These are phyloP conservation scores for Metschnikowia colocasiae DNA, from an alignment of 805 yeast species.

Conservation along the genomic window DNA sequence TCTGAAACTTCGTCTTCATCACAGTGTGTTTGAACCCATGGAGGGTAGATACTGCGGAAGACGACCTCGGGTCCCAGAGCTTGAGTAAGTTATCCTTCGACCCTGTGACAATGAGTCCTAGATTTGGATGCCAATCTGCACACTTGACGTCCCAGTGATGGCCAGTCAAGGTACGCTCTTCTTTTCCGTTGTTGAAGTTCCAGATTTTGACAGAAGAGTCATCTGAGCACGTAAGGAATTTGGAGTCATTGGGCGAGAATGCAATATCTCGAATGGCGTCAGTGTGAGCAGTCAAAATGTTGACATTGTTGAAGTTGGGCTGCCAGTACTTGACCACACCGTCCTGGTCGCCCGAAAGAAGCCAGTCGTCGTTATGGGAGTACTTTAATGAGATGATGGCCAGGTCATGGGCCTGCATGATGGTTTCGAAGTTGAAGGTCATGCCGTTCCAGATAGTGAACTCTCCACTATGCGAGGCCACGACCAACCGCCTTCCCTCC, in stretches of 20 bases:
- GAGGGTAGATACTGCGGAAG: conserved; percentile 69
- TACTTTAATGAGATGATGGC: conserved; percentile 78
- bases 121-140: conserved; percentile 92
- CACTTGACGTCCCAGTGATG: conserved; percentile 99
- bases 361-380: conserved; percentile 91
- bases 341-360: conserved; percentile 88
- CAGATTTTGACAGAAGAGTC: conserved; percentile 88
- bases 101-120: conserved; percentile 86
- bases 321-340: conserved; percentile 96
- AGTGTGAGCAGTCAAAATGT: conserved; percentile 67
- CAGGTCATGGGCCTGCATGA: conserved; percentile 97
- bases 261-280: conserved; percentile 84
- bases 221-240: conserved; percentile 92
- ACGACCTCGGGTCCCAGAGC: conserved; percentile 92
- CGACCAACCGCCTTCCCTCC: conserved; percentile 85
- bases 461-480: conserved; percentile 91
- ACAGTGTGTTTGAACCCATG: conserved; percentile 94
- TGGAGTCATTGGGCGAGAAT: conserved; percentile 85
- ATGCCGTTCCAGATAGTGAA: conserved; percentile 96
- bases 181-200: conserved; percentile 86
- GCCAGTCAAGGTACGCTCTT: conserved; percentile 76
- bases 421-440: conserved; percentile 92
- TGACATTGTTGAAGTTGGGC: conserved; percentile 94
- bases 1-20: conserved; percentile 81
- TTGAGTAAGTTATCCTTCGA: conserved; percentile 92